Base-by-base conservation (phyloP, 2,329 filamentous ascomycete genomes). In the Pseudogymnoascus sp. region DNA sequence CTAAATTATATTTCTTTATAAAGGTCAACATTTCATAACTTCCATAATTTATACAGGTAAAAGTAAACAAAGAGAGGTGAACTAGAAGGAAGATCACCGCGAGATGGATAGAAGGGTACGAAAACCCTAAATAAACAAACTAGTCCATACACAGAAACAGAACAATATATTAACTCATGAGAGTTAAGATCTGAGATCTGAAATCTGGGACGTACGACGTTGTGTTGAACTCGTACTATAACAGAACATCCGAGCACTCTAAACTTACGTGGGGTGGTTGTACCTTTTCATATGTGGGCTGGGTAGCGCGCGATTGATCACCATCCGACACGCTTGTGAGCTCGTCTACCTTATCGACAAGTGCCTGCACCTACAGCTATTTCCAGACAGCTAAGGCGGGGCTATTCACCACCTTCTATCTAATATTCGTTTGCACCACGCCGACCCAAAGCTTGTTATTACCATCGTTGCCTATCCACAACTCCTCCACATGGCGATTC, bases 291-390 rank as follows among this genome's bases (percentile, higher is more conserved):
- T n/a, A 23, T 46, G 50, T 56, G 50, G 46, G 26, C 11, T 56
- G 15, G 29, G 29, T 56, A 56, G 50, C 50, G 19, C 29, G 50
- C 50, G 50, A 56, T 56, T 56, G 50, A 56, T 56, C 50, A 56
- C 50, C 50, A 33, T 19, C 29, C 50, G 50, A 56, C 50, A 56
- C 50, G 50, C 50, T 56, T 56, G 50, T 56, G 50, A 56, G 50
- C 50, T 56, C 50, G 50, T 56, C 50, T 56, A 56, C 50, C 50
- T 56, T 56, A 56, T 56, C 50, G 50, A 56, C 46, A 53, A 53
- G 46, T 53, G 46, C 46, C 50, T 56, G 50, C 50, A 56, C 50
- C 10, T 56, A 56, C 50, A 56, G 50, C 50, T 56, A 56, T 56
- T 56, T 56, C 29, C 29, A 56, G 50, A 56, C 50, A 56, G 50